Evolutionary conservation across 306 rosid species (phyloP).

Genomic region (Ammopiptanthus mongolicus): DNA sequence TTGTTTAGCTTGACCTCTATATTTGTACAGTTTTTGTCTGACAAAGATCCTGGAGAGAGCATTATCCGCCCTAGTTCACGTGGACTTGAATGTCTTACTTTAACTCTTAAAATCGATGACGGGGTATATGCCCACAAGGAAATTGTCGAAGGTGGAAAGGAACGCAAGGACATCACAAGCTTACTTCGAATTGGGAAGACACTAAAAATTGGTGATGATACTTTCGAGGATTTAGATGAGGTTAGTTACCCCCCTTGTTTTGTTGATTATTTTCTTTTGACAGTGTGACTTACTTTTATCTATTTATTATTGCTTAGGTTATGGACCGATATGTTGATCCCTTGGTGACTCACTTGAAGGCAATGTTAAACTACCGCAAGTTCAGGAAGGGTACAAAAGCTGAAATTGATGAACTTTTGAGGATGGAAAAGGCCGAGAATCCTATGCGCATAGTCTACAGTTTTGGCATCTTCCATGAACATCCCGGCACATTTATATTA

Average conservation of each 20-base stretch:
- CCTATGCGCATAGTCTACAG: conserved; percentile 90
- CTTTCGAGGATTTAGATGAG: conserved; percentile 98
- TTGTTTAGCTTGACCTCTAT: conserved; percentile 1
- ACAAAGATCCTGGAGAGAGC: conserved; percentile 98
- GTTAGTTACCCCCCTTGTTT: conserved; percentile 29
- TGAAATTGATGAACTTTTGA: conserved; percentile 90
- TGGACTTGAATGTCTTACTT: conserved; percentile 85
- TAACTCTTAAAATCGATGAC: conserved; percentile 85
- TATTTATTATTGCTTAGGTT: conserved; percentile 48
- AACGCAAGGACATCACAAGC: conserved; percentile 91
- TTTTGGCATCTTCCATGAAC: conserved; percentile 88
- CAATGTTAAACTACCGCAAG: conserved; percentile 88
- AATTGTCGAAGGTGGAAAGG: conserved; percentile 96
- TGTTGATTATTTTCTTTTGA: conserved; percentile 3
- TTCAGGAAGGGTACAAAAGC: conserved; percentile 76
- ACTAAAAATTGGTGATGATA: conserved; percentile 94
- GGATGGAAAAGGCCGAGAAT: conserved; percentile 64
- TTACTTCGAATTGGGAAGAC: conserved; percentile 95
- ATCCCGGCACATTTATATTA: conserved; percentile 96
- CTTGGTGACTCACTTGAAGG: conserved; percentile 73
- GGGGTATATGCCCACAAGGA: conserved; percentile 99
- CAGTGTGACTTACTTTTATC: neutral
- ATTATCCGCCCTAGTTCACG: conserved; percentile 92
- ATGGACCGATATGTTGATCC: conserved; percentile 99
- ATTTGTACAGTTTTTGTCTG: conserved; percentile 68